Evolutionary conservation across 305 asterid species (phyloP).

Genomic region (Solanum hybrid): DNA sequence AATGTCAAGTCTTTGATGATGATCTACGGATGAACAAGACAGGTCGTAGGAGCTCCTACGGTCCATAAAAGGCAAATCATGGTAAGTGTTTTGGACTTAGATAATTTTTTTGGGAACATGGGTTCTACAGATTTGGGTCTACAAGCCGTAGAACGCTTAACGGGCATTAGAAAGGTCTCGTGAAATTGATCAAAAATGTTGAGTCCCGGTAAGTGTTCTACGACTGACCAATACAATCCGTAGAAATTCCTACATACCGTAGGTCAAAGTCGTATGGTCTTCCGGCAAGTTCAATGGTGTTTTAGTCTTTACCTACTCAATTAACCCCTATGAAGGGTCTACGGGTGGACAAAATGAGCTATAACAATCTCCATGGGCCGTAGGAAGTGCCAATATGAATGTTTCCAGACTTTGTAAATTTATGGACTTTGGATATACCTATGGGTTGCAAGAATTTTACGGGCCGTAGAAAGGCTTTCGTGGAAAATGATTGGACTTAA

Average conservation of each 20-base stretch:
- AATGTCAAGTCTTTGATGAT: neutral
- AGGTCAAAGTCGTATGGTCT: neutral
- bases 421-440: neutral
- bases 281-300: neutral
- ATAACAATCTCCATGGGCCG: neutral
- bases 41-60: neutral
- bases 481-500: neutral
- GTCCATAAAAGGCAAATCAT: neutral
- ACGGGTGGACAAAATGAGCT: neutral
- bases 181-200: neutral
- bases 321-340: neutral
- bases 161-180: neutral
- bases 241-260: neutral
- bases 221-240: neutral
- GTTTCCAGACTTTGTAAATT: neutral
- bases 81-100: neutral
- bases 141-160: neutral
- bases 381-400: neutral
- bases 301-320: neutral
- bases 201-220: neutral
- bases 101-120: neutral
- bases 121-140: neutral
- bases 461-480: neutral
- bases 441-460: neutral
- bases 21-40: neutral